Percentiles rank a stretch among this genome's conserved stretches.
phyloP scores from a whole-genome alignment of 2,329 filamentous ascomycete species.

The Metarhizium album region DNA sequence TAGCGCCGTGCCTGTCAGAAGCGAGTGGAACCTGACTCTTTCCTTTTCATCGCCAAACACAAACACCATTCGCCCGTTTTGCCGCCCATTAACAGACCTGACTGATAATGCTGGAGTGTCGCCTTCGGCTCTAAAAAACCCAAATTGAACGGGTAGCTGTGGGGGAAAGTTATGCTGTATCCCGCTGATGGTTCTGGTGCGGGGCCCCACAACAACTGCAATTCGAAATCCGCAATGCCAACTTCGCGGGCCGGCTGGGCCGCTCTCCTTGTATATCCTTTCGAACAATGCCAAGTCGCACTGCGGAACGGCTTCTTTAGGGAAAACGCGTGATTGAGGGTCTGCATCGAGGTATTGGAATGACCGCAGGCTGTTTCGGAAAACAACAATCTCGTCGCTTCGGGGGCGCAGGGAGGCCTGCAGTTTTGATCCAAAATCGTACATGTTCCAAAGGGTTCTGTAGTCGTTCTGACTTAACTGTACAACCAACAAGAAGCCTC shows the following conservation, averaged over 20 bases:
- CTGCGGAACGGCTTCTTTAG: slow-evolving; percentile 58
- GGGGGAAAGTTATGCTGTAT: slow-evolving; percentile 60
- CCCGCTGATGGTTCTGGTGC: slow-evolving; percentile 65
- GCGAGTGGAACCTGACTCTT: slow-evolving; percentile 58
- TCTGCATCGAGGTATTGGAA: slow-evolving; percentile 75
- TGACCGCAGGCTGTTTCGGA: slow-evolving; percentile 56
- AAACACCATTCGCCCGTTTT: slow-evolving; percentile 62
- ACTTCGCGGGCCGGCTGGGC: slow-evolving; percentile 60
- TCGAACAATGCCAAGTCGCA: slow-evolving; percentile 73
- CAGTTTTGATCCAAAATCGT: slow-evolving; percentile 72
- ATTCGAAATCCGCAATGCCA: slow-evolving; percentile 74
- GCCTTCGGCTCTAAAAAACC: slow-evolving; percentile 62
- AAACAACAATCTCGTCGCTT: slow-evolving; percentile 58
- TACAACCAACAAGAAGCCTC: slow-evolving; percentile 63
- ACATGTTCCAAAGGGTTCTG: slow-evolving; percentile 68
- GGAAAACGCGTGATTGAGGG: slow-evolving; percentile 60
- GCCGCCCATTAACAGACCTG: slow-evolving; percentile 54
- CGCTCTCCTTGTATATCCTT: slow-evolving; percentile 53
- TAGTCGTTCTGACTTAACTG: slow-evolving; percentile 69
- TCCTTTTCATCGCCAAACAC: slow-evolving; percentile 67
- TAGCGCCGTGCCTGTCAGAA: slow-evolving; percentile 63
- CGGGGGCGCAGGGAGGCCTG: slow-evolving; percentile 59
- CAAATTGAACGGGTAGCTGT: slow-evolving; percentile 62
- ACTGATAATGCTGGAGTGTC: slow-evolving; percentile 60
- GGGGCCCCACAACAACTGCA: slow-evolving; percentile 65